Percentiles rank a stretch among this genome's conserved stretches.
phyloP scores from a whole-genome alignment of 306 rosid species.

The Castanea sativa region DNA sequence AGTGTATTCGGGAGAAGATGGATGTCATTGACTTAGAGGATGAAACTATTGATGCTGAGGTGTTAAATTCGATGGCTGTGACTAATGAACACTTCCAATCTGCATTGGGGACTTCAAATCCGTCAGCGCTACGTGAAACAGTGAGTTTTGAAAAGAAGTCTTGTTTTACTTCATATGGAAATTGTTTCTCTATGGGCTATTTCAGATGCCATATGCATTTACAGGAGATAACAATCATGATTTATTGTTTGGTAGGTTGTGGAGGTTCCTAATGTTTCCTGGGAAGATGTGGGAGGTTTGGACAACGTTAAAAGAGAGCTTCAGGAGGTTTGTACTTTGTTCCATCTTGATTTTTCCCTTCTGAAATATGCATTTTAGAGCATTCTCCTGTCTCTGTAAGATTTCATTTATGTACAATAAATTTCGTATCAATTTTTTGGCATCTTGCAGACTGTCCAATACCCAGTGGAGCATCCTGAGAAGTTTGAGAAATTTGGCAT shows the following conservation, averaged over 20 bases:
- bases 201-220: slow-evolving; percentile 3
- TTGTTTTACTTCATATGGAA: not conserved
- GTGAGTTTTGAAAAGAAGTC: slow-evolving; percentile 34
- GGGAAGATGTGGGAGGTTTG: slow-evolving; percentile 67
- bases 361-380: not conserved
- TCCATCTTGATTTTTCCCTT: not conserved
- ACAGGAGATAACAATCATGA: not conserved
- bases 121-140: slow-evolving; percentile 73
- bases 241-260: slow-evolving; percentile 49
- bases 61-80: slow-evolving; percentile 67
- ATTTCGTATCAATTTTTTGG: not conserved
- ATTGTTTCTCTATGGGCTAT: not conserved
- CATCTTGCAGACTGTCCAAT: slow-evolving; percentile 56
- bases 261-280: slow-evolving; percentile 72
- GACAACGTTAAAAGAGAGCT: slow-evolving; percentile 70
- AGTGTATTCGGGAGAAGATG: slow-evolving; percentile 72
- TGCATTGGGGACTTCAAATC: slow-evolving; percentile 58
- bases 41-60: slow-evolving; percentile 69
- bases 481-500: slow-evolving; percentile 80
- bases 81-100: slow-evolving; percentile 61
- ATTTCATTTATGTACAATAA: not conserved
- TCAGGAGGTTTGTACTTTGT: slow-evolving; percentile 48
- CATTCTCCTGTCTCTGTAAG: not conserved
- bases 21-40: slow-evolving; percentile 70
- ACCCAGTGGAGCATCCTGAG: slow-evolving; percentile 80